Evolutionary conservation across 139 green algal species (phyloP), one percentile per base, ranked within the genome.

Genomic region (Closterium sp.): DNA sequence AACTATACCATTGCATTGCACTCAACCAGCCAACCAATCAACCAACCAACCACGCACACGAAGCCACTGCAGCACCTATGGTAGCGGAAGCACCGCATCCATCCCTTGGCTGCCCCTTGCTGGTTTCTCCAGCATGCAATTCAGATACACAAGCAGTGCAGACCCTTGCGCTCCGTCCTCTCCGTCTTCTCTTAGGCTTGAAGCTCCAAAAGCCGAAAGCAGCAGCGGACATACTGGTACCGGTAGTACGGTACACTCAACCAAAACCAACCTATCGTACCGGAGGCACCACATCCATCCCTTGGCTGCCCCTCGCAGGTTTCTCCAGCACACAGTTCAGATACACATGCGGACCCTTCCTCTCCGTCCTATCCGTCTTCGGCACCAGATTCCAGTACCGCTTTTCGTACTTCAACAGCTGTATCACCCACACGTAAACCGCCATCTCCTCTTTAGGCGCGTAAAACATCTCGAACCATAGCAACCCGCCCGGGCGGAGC

Each of bases 381-480:
- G 90, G 90, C n/a, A 29, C 11, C 2, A 92, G 86, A 50, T 91
- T 92, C 90, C 90, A 92, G 29, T 91, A 88, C 24, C 90, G 79
- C 17, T 29, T 85, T 10, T 34, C 32, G 5, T 92, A 92, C 22
- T 29, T 5, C 24, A 92, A 21, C 24, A 92, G 1, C 24, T 92
- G 50, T 7, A 92, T 19, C 22, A 92, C 28, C 19, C 50, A 62
- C n/a, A 91, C 90, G 28, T 92, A 92, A 1, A 92, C 27, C 42
- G 79, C 50, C 90, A 92, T 92, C 86, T 92, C 90, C 4, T 30
- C 42, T 22, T 86, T 85, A 5, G 90, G 90, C 0, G 90, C 34
- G 42, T 92, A 92, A 73, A 92, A 92, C 90, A 92, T 92, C 73
- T 92, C 90, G 24, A 92, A 92, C 90, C 90, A 92, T n/a, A 92